Percentiles rank a stretch among this genome's conserved stretches.
Evolutionary conservation across 1,139 yeast genomes (phyloP).

Genomic region (Petasospora fabianii): DNA sequence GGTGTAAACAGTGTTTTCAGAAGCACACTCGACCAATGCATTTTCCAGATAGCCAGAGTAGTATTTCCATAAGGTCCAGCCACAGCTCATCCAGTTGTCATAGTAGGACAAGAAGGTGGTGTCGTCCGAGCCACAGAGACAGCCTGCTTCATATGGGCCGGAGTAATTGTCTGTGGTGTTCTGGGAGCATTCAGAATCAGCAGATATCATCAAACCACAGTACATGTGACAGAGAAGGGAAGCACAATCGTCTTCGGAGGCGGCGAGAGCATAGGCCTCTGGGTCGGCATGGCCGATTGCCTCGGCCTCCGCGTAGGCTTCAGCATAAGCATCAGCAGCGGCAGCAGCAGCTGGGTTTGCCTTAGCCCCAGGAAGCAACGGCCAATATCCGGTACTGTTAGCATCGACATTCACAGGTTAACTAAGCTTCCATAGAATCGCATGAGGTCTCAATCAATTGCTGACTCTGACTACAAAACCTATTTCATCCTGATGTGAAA

Average conservation of each 20-base stretch:
- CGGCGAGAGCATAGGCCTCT: slow-evolving; percentile 20
- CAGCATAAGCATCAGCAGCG: slow-evolving; percentile 2
- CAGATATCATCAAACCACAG: slow-evolving; percentile 11
- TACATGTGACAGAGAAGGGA: slow-evolving; percentile 11
- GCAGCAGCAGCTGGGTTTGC: not conserved
- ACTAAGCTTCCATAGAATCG: no score
- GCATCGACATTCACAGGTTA: no score
- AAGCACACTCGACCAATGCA: slow-evolving; percentile 25
- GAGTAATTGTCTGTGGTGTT: slow-evolving; percentile 18
- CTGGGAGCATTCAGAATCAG: slow-evolving; percentile 11
- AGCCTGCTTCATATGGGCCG: slow-evolving; percentile 18
- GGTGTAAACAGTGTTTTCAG: slow-evolving; percentile 10
- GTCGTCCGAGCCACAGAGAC: slow-evolving; percentile 21
- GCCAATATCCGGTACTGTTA: no score
- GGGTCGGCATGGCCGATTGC: slow-evolving; percentile 8
- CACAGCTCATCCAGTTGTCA: slow-evolving; percentile 28
- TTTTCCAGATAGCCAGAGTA: slow-evolving; percentile 24
- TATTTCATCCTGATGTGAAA: no score
- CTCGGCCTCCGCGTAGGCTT: slow-evolving; percentile 1
- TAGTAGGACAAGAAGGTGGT: slow-evolving; percentile 22
- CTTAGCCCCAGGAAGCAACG: slow-evolving; percentile 2
- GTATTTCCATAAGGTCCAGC: slow-evolving; percentile 30
- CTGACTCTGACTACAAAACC: no score
- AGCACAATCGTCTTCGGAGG: slow-evolving; percentile 21
- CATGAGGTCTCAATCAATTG: no score